phyloP scores from a whole-genome alignment of 495 filamentous ascomycete genomes.

The Saxophila tyrrhenica region DNA sequence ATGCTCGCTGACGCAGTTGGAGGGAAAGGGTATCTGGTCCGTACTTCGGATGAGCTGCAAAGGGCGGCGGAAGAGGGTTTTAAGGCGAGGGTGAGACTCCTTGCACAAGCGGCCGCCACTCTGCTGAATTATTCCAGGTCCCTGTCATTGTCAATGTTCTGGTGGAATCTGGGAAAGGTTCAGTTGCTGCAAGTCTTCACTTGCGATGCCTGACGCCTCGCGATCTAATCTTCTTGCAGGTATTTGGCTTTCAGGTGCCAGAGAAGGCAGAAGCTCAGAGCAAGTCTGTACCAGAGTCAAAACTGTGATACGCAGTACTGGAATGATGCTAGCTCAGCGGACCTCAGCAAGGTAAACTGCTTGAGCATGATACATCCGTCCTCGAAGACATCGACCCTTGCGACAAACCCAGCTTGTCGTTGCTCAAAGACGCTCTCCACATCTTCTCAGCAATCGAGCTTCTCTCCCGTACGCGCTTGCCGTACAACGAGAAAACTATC shows the following conservation, averaged over 20 bases:
- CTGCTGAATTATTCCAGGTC: conserved; percentile 17
- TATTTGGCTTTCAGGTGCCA: background rate
- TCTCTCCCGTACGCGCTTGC: conserved; percentile 31
- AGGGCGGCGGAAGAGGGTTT: conserved; percentile 42
- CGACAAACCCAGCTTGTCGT: background rate
- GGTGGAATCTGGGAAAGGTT: conserved; percentile 32
- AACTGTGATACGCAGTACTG: background rate
- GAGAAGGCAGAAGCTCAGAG: background rate
- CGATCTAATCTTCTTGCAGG: background rate
- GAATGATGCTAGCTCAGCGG: background rate
- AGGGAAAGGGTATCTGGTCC: conserved; percentile 42
- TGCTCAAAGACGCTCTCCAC: background rate
- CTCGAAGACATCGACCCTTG: background rate
- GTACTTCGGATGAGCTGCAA: conserved; percentile 41
- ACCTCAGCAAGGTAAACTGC: background rate
- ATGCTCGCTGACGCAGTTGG: conserved; percentile 46
- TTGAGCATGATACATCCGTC: too few species aligned
- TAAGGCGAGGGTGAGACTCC: conserved; percentile 25
- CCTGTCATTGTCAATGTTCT: conserved; percentile 47
- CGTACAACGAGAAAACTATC: conserved; percentile 35
- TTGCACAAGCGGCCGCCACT: too few species aligned
- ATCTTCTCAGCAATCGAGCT: conserved; percentile 22
- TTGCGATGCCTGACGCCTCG: background rate
- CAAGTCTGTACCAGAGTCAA: background rate
- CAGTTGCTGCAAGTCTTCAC: background rate